A percentile compares a stretch with the other conserved stretches of the same genome.
Evolutionary conservation across 2,329 filamentous ascomycete genomes (phyloP).

Genomic region (Mycosphaerella sp.): DNA sequence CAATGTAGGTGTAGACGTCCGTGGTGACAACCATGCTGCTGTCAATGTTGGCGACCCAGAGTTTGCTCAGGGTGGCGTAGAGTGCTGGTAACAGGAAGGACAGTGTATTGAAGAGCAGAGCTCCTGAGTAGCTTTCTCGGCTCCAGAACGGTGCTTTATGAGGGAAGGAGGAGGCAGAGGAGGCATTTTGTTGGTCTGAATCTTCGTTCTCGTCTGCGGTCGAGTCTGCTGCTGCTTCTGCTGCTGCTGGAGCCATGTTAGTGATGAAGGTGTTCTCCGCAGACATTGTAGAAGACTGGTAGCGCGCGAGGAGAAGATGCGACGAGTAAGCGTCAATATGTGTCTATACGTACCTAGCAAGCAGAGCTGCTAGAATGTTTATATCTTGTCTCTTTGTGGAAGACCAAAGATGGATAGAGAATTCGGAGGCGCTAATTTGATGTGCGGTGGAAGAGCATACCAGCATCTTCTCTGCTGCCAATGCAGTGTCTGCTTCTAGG

Average conservation of each 20-base stretch:
- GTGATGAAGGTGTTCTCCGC: background rate
- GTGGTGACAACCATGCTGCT: constrained; percentile 56
- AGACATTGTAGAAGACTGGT: background rate
- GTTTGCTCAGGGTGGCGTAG: constrained; percentile 61
- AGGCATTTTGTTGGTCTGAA: background rate
- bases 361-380: no score
- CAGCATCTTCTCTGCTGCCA: no score
- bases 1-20: constrained; percentile 64
- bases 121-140: constrained; percentile 45
- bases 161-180: no score
- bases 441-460: no score
- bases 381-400: no score
- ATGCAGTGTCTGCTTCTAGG: no score
- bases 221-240: background rate
- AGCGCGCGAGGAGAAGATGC: no score
- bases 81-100: constrained; percentile 62
- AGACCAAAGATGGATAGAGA: no score
- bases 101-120: constrained; percentile 56
- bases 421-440: no score
- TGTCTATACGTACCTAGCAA: no score
- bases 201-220: background rate
- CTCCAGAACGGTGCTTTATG: constrained; percentile 9
- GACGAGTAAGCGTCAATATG: no score
- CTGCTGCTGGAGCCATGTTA: background rate
- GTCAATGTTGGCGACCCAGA: constrained; percentile 66